Conservation (phyloP, 352 stramenopile species). For the Globisporangium spinosum region DNA sequence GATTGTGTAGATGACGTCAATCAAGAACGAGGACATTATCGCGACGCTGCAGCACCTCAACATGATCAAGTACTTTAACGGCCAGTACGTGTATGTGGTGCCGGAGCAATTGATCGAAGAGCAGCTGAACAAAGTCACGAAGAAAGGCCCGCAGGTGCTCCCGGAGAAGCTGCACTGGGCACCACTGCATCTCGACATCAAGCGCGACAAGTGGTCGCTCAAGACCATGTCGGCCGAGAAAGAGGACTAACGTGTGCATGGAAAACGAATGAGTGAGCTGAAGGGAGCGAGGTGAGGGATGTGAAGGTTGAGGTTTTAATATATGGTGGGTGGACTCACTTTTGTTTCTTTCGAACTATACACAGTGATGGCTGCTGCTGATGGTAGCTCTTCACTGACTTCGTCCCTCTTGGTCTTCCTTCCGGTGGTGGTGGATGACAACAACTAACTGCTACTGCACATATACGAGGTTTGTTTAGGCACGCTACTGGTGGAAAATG, state of each 20-base stretch:
- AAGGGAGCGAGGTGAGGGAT: neutral
- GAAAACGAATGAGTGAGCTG: neutral
- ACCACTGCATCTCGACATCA: conserved; percentile 78
- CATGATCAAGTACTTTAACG: conserved; percentile 99
- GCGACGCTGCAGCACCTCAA: conserved; percentile 96
- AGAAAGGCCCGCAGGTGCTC: conserved; percentile 65
- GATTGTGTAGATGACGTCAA: conserved; percentile 58
- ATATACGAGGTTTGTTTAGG: neutral
- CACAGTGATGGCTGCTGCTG: neutral
- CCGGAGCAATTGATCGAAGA: conserved; percentile 90
- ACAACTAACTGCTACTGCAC: neutral
- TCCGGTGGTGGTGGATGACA: neutral
- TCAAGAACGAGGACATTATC: conserved; percentile 99
- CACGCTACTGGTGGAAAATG: neutral
- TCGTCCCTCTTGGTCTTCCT: conserved; percentile 1
- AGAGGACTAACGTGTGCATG: conserved; percentile 42
- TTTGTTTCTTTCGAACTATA: conserved; percentile 2
- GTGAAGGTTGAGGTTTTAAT: neutral
- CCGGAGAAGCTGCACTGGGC: conserved; percentile 83
- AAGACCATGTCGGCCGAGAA: conserved; percentile 71
- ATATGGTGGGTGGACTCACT: neutral
- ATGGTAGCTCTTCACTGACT: neutral
- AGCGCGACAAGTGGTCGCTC: conserved; percentile 85
- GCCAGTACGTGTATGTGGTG: conserved; percentile 97
- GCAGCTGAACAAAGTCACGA: conserved; percentile 72